A percentile compares a stretch with the other conserved stretches of the same genome.
These are phyloP conservation scores for Backusella sp. DNA, from an alignment of 192 early-diverging fungal species.

Conservation along the genomic window DNA sequence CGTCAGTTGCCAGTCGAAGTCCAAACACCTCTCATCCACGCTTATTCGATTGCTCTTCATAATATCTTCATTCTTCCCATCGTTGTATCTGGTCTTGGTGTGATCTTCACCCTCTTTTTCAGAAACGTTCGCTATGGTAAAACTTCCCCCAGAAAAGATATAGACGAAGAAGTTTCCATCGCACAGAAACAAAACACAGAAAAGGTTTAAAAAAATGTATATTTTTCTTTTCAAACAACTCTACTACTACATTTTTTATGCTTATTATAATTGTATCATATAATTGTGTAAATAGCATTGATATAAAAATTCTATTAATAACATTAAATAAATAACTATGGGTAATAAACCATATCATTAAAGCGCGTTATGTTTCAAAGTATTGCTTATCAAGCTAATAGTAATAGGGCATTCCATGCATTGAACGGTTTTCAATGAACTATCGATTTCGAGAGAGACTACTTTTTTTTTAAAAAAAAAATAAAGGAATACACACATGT, in stretches of 20 bases:
- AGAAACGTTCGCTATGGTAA: constrained; percentile 18
- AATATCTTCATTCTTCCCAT: constrained; percentile 26
- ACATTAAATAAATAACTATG: not conserved
- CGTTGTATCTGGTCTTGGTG: constrained; percentile 13
- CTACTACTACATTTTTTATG: not conserved
- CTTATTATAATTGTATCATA: not conserved
- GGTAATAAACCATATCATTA: not conserved
- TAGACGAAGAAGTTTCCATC: no score
- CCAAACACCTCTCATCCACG: constrained; percentile 12
- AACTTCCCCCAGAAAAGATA: not conserved
- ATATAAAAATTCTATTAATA: not conserved
- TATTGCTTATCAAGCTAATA: no score
- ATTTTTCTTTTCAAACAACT: not conserved
- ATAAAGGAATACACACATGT: not conserved
- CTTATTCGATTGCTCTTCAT: constrained; percentile 21
- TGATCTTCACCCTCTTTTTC: constrained; percentile 26
- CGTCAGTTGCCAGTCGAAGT: constrained; percentile 10
- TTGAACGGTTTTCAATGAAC: no score
- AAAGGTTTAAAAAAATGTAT: not conserved
- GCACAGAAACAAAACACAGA: no score
- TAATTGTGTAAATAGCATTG: not conserved
- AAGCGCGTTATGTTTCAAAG: no score
- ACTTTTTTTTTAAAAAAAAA: not conserved
- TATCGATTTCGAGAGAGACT: not conserved
- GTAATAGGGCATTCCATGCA: no score